phyloP scores from a whole-genome alignment of 148 eudicot genomes.

The Dysphania ambrosioides region DNA sequence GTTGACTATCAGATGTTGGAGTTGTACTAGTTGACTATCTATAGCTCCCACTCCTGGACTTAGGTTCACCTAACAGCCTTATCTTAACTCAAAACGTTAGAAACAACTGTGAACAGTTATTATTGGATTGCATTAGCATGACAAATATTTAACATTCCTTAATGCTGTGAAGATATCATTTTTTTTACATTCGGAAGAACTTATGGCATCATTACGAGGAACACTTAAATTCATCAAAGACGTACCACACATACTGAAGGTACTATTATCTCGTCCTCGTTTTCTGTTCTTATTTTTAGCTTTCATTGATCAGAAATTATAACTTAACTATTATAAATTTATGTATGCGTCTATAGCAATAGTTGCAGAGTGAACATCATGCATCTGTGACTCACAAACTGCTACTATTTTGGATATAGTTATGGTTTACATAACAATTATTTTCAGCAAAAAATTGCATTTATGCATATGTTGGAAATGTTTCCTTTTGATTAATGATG shows the following conservation, averaged over 20 bases:
- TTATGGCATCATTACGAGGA: conserved; percentile 70
- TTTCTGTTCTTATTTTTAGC: conserved; percentile 5
- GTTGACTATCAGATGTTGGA: not conserved
- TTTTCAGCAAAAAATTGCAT: not conserved
- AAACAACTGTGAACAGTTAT: not conserved
- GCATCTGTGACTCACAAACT: not conserved
- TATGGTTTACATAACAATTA: not conserved
- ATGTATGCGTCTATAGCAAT: not conserved
- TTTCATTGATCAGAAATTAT: conserved; percentile 1
- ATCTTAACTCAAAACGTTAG: not conserved
- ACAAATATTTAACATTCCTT: conserved; percentile 33
- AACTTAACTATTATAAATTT: not conserved
- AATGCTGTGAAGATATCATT: conserved; percentile 68
- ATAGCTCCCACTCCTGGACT: not conserved
- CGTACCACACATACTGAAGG: conserved; percentile 84
- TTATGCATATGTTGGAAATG: not conserved
- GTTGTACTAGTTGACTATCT: not conserved
- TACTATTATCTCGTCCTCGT: conserved; percentile 13
- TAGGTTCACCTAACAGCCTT: not conserved
- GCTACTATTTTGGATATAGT: not conserved
- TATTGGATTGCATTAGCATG: not conserved
- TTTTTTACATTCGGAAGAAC: conserved; percentile 69
- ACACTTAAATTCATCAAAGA: conserved; percentile 84
- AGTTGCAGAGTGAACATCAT: not conserved
- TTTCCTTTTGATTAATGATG: not conserved